Evolutionary conservation across 2,329 filamentous ascomycete species (phyloP), one percentile per base, ranked within the genome.

Genomic region (Trichoderma sp.): DNA sequence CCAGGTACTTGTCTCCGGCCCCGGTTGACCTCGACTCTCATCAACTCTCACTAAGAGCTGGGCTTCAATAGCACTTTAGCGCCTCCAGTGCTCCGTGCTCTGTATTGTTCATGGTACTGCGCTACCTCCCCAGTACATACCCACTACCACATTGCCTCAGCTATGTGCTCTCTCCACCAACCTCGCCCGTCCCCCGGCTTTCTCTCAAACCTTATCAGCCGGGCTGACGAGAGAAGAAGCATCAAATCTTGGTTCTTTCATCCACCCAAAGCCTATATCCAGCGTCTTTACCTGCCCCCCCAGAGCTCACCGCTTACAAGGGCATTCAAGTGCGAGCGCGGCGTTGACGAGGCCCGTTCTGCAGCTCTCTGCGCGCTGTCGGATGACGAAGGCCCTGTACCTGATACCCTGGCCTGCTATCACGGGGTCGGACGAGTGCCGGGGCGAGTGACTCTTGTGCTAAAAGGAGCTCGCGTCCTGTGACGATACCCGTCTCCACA

Each of bases 391-490:
- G 34, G 30, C 70, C 69, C 62, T 23, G 57, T 53, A 53, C 53
- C 23, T 28, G 53, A 47, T 32, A 55, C 70, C 70, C 70, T 62
- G 70, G 70, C 70, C 65, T 65, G 68, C 53, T 47, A 73, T 73
- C 71, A 73, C 71, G 71, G 63, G 71, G 71, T 72, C 71, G 67
- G 71, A 70, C 66, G 71, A 70, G 63, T 62, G 70, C 63, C 70
- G 70, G 70, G 68, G 70, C 71, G 71, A 72, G 71, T 73, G 71
- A 73, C 71, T 72, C 68, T 53, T 73, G 43, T 64, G 71, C 55
- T 73, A 66, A 71, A 71, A 71, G 71, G 68, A 71, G 68, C 71
- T 71, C 68, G 58, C 68, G 68, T 70, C 71, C 71, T 73, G 71
- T 73, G 71, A 73, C 68, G 68, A 73, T 73, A 72, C 59, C 58